Conservation (phyloP, 331 rosid species). For the Rosa hybrid region DNA sequence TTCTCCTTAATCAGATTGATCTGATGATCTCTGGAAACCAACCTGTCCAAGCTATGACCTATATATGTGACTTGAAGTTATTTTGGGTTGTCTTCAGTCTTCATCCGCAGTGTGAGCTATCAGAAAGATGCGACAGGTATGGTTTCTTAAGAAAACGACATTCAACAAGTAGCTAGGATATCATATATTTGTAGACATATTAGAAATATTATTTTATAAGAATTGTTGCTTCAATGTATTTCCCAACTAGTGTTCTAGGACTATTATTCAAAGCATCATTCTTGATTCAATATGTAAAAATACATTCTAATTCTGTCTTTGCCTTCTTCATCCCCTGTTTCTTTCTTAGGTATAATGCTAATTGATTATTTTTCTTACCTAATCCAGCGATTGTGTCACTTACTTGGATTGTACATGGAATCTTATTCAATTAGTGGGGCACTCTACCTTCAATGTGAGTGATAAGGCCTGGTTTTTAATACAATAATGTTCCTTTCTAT, state of each 20-base stretch:
- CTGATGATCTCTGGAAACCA: slow-evolving; percentile 85
- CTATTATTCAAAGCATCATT: neutral
- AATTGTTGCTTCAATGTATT: too few relatives aligned
- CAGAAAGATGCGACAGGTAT: slow-evolving; percentile 79
- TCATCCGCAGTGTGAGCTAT: slow-evolving; percentile 61
- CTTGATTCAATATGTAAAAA: neutral
- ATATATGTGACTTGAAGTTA: slow-evolving; percentile 60
- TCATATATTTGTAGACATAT: neutral
- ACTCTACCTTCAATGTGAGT: slow-evolving; percentile 65
- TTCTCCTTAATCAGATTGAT: slow-evolving; percentile 53
- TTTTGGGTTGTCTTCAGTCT: slow-evolving; percentile 75
- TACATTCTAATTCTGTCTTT: neutral
- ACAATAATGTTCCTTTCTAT: slow-evolving; percentile 8
- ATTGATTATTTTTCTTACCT: slow-evolving; percentile 10
- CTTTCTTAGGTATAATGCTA: slow-evolving; percentile 12
- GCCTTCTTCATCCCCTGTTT: neutral
- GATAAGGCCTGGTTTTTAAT: slow-evolving; percentile 10
- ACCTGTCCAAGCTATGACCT: slow-evolving; percentile 79
- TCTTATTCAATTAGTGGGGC: slow-evolving; percentile 60
- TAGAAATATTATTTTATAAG: neutral
- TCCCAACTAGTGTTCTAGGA: neutral
- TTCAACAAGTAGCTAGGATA: neutral
- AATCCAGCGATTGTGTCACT: slow-evolving; percentile 60
- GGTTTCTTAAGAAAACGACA: neutral
- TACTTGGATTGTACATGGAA: slow-evolving; percentile 62